Conservation (phyloP, 352 stramenopile genomes). For the Thraustochytrium striatum region DNA sequence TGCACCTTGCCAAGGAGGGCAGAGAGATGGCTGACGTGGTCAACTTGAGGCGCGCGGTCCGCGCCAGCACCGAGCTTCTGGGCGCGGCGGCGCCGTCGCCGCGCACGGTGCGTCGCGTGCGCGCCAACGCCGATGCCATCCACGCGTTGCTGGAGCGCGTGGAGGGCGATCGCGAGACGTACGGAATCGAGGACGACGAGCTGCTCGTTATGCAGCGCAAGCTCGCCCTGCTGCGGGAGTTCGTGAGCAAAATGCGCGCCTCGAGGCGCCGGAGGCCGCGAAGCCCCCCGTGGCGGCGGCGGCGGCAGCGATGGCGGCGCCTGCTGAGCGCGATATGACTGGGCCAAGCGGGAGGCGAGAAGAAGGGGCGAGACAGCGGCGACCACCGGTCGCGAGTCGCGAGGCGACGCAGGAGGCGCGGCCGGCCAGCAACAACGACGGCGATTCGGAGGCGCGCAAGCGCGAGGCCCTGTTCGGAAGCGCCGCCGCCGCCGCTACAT, state of each 20-base stretch:
- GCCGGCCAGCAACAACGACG: neutral
- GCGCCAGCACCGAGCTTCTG: neutral
- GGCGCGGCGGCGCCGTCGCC: neutral
- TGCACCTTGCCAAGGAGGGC: too few relatives aligned
- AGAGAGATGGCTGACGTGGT: neutral
- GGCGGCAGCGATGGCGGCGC: neutral
- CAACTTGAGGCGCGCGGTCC: constrained; percentile 11
- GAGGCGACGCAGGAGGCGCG: neutral
- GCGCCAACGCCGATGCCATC: neutral
- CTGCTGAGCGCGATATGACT: neutral
- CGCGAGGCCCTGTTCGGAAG: neutral
- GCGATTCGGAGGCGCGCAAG: neutral
- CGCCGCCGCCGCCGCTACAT: neutral
- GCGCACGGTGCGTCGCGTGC: constrained; percentile 1
- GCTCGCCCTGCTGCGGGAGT: neutral
- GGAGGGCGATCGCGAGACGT: neutral
- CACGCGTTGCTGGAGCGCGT: constrained; percentile 1
- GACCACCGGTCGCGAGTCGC: neutral
- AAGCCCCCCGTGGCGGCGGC: neutral
- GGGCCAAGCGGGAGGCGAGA: neutral
- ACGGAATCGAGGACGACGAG: constrained; percentile 15
- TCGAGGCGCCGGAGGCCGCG: neutral
- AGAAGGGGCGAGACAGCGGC: neutral
- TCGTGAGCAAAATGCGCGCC: neutral
- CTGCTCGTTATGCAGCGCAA: neutral